Evolutionary conservation across 331 rosid genomes (phyloP), one percentile per base, ranked within the genome.

Genomic region (Malus hybrid): DNA sequence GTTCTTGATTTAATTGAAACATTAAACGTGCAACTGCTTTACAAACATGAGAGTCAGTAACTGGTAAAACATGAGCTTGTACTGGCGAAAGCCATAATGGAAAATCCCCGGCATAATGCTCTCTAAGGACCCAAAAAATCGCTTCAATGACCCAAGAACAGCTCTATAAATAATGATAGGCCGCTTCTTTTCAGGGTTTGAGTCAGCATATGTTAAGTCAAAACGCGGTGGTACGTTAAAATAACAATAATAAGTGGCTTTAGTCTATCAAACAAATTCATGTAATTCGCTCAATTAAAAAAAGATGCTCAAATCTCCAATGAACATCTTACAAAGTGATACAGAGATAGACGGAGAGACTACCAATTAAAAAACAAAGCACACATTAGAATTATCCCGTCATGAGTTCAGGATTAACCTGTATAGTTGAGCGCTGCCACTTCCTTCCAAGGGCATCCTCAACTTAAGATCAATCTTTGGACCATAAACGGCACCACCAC

Each of bases 401-500:
- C 42, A 26, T 16, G 44, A 75, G 52, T 77, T 75, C 16, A 81
- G 76, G 63, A 75, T 80, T 86, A 88, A 71, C 98, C 96, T 94
- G 99, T 72, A 94, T 87, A 79, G 98, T 94, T 82, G 97, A 91
- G 80, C 97, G 91, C 75, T 94, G 99, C 99, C 99, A 94, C 92
- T 90, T 91, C 87, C 99, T 92, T 78, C 99, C 97, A 69, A 94
- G 92, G 24, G 99, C 99, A 83, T 94, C 99, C 85, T 90, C 97
- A 75, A 94, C 89, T 94, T 94, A 57, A 94, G 88, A 86, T 94
- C 98, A 78, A 94, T 94, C 88, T 94, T 94, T 16, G 98, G 98
- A 7, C n/a, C n/a, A n/a, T n/a, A n/a, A n/a, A n/a, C n/a, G n/a
- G n/a, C n/a, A n/a, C n/a, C n/a, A n/a, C n/a, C 98, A n/a, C 98